phyloP scores from a whole-genome alignment of 306 rosid genomes.

The Elaeagnus macrophylla region DNA sequence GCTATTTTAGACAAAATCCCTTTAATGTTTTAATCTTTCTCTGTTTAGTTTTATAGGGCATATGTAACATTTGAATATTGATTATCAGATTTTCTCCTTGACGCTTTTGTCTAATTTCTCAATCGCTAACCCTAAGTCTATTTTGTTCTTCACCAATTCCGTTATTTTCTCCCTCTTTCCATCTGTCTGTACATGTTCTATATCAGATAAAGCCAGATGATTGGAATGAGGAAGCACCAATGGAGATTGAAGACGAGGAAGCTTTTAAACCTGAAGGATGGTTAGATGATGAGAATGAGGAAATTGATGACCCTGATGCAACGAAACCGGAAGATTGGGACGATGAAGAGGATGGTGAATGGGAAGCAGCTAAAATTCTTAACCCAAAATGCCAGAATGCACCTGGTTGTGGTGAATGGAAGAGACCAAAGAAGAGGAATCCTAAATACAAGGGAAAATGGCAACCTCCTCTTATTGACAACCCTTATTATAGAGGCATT shows the following conservation, averaged over 20 bases:
- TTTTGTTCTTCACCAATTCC: too few species aligned
- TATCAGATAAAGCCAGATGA: slow-evolving; percentile 62
- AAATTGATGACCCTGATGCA: slow-evolving; percentile 83
- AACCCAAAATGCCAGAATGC: slow-evolving; percentile 67
- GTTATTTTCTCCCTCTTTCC: too few species aligned
- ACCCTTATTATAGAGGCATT: slow-evolving; percentile 80
- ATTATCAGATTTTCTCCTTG: too few species aligned
- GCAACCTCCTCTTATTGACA: slow-evolving; percentile 79
- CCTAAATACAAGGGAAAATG: slow-evolving; percentile 93
- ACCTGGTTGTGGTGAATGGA: slow-evolving; percentile 95
- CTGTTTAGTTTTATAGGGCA: too few species aligned
- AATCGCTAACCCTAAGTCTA: too few species aligned
- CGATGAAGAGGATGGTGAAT: slow-evolving; percentile 91
- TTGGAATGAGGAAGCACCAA: slow-evolving; percentile 96
- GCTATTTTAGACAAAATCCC: too few species aligned
- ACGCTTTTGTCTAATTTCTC: too few species aligned
- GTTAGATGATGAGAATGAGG: slow-evolving; percentile 97
- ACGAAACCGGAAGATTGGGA: slow-evolving; percentile 91
- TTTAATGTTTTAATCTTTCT: too few species aligned
- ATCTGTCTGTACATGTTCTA: too few species aligned
- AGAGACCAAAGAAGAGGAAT: slow-evolving; percentile 84
- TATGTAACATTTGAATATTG: too few species aligned
- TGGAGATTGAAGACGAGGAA: slow-evolving; percentile 78
- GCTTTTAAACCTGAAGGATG: slow-evolving; percentile 97
- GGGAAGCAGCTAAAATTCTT: slow-evolving; percentile 76